Evolutionary conservation across 2,329 filamentous ascomycete species (phyloP).

Genomic region (Calonectria pteridis): DNA sequence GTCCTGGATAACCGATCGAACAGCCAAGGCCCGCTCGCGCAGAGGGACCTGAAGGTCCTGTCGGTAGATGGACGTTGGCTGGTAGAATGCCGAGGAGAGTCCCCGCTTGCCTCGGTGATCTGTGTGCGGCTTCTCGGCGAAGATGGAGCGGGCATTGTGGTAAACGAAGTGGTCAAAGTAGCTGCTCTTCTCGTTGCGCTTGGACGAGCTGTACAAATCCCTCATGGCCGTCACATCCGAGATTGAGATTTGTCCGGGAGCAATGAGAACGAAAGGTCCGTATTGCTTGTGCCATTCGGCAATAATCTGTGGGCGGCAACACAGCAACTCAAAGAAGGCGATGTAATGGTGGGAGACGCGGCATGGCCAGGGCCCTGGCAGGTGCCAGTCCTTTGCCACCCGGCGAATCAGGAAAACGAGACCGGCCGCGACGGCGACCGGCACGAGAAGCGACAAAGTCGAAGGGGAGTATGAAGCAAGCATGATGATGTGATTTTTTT

Average conservation of each 20-base stretch:
- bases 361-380: constrained; percentile 15
- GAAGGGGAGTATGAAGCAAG: neutral
- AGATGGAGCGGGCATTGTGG: constrained; percentile 8
- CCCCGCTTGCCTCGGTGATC: constrained; percentile 10
- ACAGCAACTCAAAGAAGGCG: constrained; percentile 3
- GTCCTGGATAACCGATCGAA: neutral
- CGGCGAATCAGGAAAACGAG: neutral
- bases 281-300: constrained; percentile 13
- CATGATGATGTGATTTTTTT: neutral
- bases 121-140: neutral
- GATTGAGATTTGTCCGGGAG: constrained; percentile 5
- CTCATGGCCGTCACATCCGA: constrained; percentile 1
- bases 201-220: constrained; percentile 7
- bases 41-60: neutral
- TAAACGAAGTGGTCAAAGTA: constrained; percentile 12
- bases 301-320: neutral
- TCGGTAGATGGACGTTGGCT: constrained; percentile 11
- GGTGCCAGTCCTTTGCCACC: constrained; percentile 4
- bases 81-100: constrained; percentile 6
- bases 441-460: neutral
- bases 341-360: constrained; percentile 11
- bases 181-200: constrained; percentile 12
- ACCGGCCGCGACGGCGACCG: neutral
- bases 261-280: constrained; percentile 6
- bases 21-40: neutral